Percentiles rank a stretch among this genome's conserved stretches.
Evolutionary conservation across 2,329 filamentous ascomycete genomes (phyloP).

Genomic region (Phaeosphaeriaceae sp.): DNA sequence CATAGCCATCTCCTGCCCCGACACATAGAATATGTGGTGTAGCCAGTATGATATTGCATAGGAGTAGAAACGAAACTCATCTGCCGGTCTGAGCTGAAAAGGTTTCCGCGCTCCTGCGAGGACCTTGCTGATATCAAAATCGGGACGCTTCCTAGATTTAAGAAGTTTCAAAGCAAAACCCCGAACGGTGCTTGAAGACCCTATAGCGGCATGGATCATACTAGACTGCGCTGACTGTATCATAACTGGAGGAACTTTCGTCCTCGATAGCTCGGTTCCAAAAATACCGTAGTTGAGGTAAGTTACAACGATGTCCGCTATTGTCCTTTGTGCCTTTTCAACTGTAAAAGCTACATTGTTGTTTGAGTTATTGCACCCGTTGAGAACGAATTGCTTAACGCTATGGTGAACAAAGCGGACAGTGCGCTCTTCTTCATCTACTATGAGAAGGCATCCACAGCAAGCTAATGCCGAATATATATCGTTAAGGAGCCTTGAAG

Average conservation of each 20-base stretch:
- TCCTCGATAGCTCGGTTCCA: slow-evolving; percentile 14
- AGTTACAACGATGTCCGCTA: slow-evolving; percentile 26
- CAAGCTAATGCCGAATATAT: slow-evolving; percentile 15
- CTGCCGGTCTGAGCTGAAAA: too few species aligned
- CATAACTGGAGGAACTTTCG: slow-evolving; percentile 2
- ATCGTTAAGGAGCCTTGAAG: slow-evolving; percentile 17
- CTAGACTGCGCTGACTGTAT: slow-evolving; percentile 11
- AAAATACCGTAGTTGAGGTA: slow-evolving; percentile 29
- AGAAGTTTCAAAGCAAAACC: slow-evolving; percentile 15
- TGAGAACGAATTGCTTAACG: too few species aligned
- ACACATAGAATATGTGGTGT: too few species aligned
- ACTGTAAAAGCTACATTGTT: background rate
- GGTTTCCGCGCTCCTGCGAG: slow-evolving; percentile 2
- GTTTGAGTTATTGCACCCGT: too few species aligned
- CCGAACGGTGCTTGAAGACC: slow-evolving; percentile 8
- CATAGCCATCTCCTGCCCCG: too few species aligned
- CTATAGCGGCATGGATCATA: slow-evolving; percentile 11
- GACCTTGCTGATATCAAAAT: slow-evolving; percentile 13
- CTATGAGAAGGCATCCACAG: slow-evolving; percentile 26
- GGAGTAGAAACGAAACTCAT: too few species aligned
- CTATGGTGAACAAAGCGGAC: slow-evolving; percentile 20
- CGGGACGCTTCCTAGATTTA: slow-evolving; percentile 5
- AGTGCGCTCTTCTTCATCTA: slow-evolving; percentile 31
- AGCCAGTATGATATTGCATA: too few species aligned
- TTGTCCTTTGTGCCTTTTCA: slow-evolving; percentile 10